A percentile compares a stretch with the other conserved stretches of the same genome.
Conservation (phyloP, 768 basidiomycete genomes). For the Lactarius akahatsu region DNA sequence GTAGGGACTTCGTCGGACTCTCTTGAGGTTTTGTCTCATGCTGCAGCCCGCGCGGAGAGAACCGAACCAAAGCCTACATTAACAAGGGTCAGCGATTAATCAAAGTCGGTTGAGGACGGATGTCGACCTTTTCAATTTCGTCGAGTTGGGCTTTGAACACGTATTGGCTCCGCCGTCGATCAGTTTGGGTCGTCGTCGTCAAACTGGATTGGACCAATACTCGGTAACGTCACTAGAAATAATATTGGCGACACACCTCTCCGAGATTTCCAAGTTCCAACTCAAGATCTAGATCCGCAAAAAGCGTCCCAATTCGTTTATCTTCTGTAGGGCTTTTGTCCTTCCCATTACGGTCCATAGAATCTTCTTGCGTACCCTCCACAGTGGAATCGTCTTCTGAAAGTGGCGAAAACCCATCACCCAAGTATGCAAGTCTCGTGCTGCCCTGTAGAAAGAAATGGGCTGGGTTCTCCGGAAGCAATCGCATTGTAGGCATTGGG, state of each 20-base stretch:
- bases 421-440: slow-evolving; percentile 48
- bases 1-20: slow-evolving; percentile 13
- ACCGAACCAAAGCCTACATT: slow-evolving; percentile 57
- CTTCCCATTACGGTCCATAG: neutral
- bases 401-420: slow-evolving; percentile 32
- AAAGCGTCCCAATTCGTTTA: slow-evolving; percentile 47
- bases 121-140: slow-evolving; percentile 67
- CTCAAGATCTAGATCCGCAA: slow-evolving; percentile 48
- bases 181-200: slow-evolving; percentile 72
- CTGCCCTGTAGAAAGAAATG: slow-evolving; percentile 40
- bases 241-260: slow-evolving; percentile 31
- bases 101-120: slow-evolving; percentile 14
- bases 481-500: slow-evolving; percentile 35
- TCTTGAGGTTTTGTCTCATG: slow-evolving; percentile 23
- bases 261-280: slow-evolving; percentile 45
- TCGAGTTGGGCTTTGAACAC: slow-evolving; percentile 74
- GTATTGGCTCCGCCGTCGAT: slow-evolving; percentile 71
- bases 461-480: slow-evolving; percentile 40
- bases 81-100: slow-evolving; percentile 6
- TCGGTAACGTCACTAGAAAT: slow-evolving; percentile 24
- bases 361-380: slow-evolving; percentile 23
- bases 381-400: slow-evolving; percentile 26
- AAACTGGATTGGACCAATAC: slow-evolving; percentile 42
- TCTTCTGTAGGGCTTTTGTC: slow-evolving; percentile 42
- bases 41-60: slow-evolving; percentile 53